phyloP scores from a whole-genome alignment of 805 yeast species.

The Brettanomyces custersianus region DNA sequence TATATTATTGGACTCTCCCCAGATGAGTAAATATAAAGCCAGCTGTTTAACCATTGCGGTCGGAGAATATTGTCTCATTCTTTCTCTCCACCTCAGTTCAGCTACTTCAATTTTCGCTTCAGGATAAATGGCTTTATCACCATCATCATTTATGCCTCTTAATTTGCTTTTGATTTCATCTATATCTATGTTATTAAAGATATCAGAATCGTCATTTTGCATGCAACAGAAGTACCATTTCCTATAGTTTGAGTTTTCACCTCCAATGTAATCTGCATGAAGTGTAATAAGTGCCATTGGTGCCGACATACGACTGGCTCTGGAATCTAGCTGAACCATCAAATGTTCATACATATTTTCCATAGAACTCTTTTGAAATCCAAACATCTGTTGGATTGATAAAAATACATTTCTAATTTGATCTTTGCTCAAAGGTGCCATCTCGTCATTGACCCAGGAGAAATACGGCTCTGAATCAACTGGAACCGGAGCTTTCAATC shows the following conservation, averaged over 20 bases:
- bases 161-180: conserved; percentile 51
- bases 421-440: conserved; percentile 64
- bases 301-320: conserved; percentile 74
- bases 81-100: conserved; percentile 69
- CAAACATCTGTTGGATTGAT: conserved; percentile 55
- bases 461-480: conserved; percentile 35
- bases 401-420: conserved; percentile 56
- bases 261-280: conserved; percentile 91
- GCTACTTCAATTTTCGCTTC: conserved; percentile 52
- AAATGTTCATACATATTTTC: conserved; percentile 76
- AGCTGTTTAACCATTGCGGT: conserved; percentile 56
- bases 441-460: conserved; percentile 49
- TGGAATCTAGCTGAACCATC: conserved; percentile 75
- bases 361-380: conserved; percentile 75
- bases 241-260: conserved; percentile 75
- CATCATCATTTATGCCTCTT: conserved; percentile 34
- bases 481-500: background rate
- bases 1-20: conserved; percentile 74
- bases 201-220: conserved; percentile 61
- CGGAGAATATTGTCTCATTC: conserved; percentile 47
- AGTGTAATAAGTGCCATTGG: conserved; percentile 60
- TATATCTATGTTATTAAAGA: conserved; percentile 50
- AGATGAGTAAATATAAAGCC: conserved; percentile 51
- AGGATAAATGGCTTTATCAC: conserved; percentile 16
- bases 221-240: conserved; percentile 92